Evolutionary conservation across 805 yeast genomes (phyloP).

Genomic region (Kodamaea hsintzibuensis): DNA sequence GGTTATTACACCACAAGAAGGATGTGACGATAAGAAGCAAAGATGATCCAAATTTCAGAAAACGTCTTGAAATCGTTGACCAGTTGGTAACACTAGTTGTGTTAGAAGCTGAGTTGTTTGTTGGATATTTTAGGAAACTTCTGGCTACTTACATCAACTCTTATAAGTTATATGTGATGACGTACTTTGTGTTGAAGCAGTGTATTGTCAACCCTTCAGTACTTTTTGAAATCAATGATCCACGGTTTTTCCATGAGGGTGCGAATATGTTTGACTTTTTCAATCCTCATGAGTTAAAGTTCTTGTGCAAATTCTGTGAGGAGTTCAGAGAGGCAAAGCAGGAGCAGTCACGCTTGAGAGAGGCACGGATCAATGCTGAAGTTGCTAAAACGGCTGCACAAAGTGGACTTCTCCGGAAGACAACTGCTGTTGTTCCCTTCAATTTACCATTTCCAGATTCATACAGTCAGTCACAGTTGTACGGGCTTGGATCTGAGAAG

Average conservation of each 20-base stretch:
- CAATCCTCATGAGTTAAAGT: constrained; percentile 34
- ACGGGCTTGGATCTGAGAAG: background rate
- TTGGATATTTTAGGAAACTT: constrained; percentile 41
- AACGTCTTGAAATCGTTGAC: constrained; percentile 33
- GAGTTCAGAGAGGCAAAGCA: constrained; percentile 40
- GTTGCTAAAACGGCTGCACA: background rate
- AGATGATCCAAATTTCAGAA: constrained; percentile 15
- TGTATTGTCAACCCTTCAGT: constrained; percentile 42
- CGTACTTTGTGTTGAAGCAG: constrained; percentile 40
- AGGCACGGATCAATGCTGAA: constrained; percentile 1
- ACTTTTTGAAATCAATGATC: constrained; percentile 33
- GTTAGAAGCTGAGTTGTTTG: constrained; percentile 42
- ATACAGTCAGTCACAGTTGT: constrained; percentile 4
- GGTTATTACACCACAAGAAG: constrained; percentile 40
- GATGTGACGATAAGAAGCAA: constrained; percentile 24
- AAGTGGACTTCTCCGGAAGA: constrained; percentile 2
- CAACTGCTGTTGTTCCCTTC: constrained; percentile 6
- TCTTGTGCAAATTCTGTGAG: constrained; percentile 37
- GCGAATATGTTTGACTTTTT: constrained; percentile 41
- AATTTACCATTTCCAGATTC: constrained; percentile 9
- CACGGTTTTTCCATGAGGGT: constrained; percentile 33
- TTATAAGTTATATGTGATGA: constrained; percentile 41
- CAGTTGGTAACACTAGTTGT: constrained; percentile 32
- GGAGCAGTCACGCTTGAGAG: constrained; percentile 16
- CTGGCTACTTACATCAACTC: constrained; percentile 41